Evolutionary conservation across 192 early-diverging fungal species (phyloP).

Genomic region (Phycomyces blakesleeanus): DNA sequence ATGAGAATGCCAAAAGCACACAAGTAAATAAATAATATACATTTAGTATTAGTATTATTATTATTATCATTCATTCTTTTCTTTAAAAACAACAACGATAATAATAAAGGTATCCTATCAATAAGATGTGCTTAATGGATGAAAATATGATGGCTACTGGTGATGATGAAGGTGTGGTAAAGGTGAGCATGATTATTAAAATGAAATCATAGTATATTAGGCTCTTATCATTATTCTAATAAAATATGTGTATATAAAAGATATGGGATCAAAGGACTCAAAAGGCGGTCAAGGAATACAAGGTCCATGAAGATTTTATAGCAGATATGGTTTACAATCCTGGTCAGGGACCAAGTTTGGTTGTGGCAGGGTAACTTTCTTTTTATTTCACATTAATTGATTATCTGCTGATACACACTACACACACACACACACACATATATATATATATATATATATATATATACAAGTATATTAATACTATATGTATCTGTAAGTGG

Average conservation of each 20-base stretch:
- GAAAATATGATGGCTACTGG: slow-evolving; percentile 82
- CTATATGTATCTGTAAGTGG: too few species aligned
- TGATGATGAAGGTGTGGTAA: slow-evolving; percentile 88
- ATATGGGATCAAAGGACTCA: slow-evolving; percentile 88
- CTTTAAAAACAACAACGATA: too few species aligned
- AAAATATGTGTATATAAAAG: too few species aligned
- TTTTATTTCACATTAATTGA: too few species aligned
- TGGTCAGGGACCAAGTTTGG: slow-evolving; percentile 63
- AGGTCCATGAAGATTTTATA: slow-evolving; percentile 89
- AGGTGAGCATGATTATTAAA: too few species aligned
- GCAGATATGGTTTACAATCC: slow-evolving; percentile 73
- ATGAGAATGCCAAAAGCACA: slow-evolving; percentile 78
- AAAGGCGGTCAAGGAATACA: slow-evolving; percentile 70
- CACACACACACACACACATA: too few species aligned
- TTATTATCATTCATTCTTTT: slow-evolving; percentile 1
- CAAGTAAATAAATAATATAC: slow-evolving; percentile 52
- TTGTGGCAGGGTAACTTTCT: slow-evolving; percentile 58
- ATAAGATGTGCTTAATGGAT: slow-evolving; percentile 66
- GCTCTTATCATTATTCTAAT: too few species aligned
- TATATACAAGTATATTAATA: too few species aligned
- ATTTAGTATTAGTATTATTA: not conserved
- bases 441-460: too few species aligned
- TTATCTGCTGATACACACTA: not conserved
- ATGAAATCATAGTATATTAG: too few species aligned
- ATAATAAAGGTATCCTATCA: slow-evolving; percentile 59